A percentile compares a stretch with the other conserved stretches of the same genome.
Conservation (phyloP, 1,284 basidiomycete species). For the Puccinia horiana region DNA sequence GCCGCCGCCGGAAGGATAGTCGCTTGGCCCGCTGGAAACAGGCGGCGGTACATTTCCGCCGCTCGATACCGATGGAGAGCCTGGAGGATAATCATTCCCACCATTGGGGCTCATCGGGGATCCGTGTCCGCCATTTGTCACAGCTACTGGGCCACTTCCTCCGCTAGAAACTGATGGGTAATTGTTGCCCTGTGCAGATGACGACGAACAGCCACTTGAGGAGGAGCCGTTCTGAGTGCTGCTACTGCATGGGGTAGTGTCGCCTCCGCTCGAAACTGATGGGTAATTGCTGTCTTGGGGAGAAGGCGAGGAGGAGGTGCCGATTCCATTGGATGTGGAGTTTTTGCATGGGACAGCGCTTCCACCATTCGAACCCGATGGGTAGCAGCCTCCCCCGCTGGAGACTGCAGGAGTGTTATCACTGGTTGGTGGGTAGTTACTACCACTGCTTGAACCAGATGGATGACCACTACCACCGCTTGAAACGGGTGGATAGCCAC, state of each 20-base stretch:
- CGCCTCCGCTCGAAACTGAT: too few relatives aligned
- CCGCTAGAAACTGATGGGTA: constrained; percentile 9
- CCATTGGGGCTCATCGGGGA: not conserved
- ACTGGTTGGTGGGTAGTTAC: not conserved
- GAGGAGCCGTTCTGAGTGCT: too few relatives aligned
- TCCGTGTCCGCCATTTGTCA: not conserved
- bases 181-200: not conserved
- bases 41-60: constrained; percentile 5
- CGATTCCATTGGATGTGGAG: not conserved
- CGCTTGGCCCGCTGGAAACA: not conserved
- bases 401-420: constrained; percentile 5
- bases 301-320: too few relatives aligned
- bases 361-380: constrained; percentile 8
- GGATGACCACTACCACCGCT: not conserved
- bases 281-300: too few relatives aligned
- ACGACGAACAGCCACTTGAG: too few relatives aligned
- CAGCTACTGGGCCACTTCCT: not conserved
- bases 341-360: not conserved
- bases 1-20: not conserved
- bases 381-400: constrained; percentile 22
- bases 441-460: not conserved
- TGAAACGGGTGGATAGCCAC: not conserved
- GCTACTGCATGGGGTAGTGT: too few relatives aligned
- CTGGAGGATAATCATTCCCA: not conserved
- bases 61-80: constrained; percentile 1